phyloP scores from a whole-genome alignment of 1,284 basidiomycete species.

The Trametes hirsuta region DNA sequence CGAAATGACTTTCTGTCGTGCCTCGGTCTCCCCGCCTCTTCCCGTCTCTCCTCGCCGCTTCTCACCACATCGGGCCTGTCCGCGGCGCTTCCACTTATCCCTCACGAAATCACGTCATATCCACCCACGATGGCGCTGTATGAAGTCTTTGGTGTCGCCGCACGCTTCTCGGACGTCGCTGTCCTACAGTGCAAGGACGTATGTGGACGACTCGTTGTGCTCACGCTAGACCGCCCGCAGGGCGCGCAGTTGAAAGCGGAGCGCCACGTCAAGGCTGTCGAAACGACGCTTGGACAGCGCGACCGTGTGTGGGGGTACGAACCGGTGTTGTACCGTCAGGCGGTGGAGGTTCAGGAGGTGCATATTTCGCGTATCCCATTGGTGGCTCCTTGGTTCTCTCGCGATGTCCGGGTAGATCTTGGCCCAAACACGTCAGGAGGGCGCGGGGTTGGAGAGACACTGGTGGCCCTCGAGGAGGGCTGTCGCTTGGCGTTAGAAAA shows the following conservation, averaged over 20 bases:
- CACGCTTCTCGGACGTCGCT: slow-evolving; percentile 1
- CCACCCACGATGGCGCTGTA: slow-evolving; percentile 1
- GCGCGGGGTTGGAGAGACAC: no score
- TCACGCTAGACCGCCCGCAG: neutral
- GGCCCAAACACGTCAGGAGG: no score
- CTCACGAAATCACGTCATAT: neutral
- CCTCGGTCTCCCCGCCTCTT: neutral
- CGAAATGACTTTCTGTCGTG: neutral
- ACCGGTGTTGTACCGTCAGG: no score
- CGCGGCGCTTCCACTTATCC: neutral
- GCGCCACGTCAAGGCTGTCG: neutral
- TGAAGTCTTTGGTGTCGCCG: slow-evolving; percentile 6
- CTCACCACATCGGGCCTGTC: neutral
- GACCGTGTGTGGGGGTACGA: neutral
- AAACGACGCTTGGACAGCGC: neutral
- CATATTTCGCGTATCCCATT: no score
- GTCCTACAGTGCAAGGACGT: neutral
- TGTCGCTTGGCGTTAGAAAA: no score
- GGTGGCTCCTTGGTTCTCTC: no score
- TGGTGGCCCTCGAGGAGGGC: no score
- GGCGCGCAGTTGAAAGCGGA: neutral
- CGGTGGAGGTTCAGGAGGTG: no score
- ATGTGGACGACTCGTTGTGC: neutral
- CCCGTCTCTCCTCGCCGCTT: no score
- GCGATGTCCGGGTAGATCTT: no score